phyloP scores from a whole-genome alignment of 192 early-diverging fungal genomes.

The Jimgerdemannia lactiflua region DNA sequence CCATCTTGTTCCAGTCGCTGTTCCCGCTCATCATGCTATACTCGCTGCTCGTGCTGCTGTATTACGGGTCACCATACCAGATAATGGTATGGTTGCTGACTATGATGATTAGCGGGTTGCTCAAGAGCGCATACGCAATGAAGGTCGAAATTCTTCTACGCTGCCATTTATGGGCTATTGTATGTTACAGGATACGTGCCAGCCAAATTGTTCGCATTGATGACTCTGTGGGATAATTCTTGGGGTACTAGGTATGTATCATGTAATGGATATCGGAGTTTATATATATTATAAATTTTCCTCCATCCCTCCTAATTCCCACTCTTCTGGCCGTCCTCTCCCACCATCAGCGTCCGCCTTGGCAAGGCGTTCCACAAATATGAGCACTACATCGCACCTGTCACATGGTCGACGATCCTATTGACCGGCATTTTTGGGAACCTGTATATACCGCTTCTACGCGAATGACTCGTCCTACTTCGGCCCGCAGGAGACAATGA shows the following conservation, averaged over 20 bases:
- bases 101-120: constrained; percentile 33
- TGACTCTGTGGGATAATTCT: constrained; percentile 54
- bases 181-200: constrained; percentile 54
- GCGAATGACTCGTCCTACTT: too few species aligned
- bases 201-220: constrained; percentile 53
- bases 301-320: constrained; percentile 1
- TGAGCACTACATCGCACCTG: constrained; percentile 29
- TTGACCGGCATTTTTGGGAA: constrained; percentile 25
- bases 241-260: constrained; percentile 48
- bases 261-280: not conserved
- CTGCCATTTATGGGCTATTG: constrained; percentile 47
- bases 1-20: constrained; percentile 53
- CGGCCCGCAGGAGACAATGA: too few species aligned
- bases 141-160: constrained; percentile 42
- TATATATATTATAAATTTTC: not conserved
- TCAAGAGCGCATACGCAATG: constrained; percentile 45
- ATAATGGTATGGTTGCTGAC: constrained; percentile 45
- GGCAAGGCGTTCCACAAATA: constrained; percentile 26
- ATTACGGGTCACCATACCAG: constrained; percentile 20
- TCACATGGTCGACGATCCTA: constrained; percentile 22
- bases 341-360: constrained; percentile 21
- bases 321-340: too few species aligned
- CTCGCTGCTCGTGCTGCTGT: constrained; percentile 39
- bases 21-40: constrained; percentile 62
- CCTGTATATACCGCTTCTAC: constrained; percentile 2